Percentiles rank a stretch among this genome's conserved stretches.
These are phyloP conservation scores for Lachancea meyersii DNA, from an alignment of 805 yeast genomes.

Conservation along the genomic window DNA sequence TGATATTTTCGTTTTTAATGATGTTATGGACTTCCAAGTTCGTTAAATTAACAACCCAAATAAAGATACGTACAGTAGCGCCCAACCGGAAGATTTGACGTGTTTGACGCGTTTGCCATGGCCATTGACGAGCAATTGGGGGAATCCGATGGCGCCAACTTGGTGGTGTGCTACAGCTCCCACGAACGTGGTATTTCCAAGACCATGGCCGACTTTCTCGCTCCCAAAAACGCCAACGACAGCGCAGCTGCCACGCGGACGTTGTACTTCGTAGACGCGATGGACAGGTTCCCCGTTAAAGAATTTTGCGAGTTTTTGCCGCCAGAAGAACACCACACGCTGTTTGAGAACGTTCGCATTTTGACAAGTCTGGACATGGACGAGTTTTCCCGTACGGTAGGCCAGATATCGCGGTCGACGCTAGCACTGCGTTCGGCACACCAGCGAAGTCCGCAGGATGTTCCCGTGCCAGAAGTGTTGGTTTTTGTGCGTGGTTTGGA, in stretches of 20 bases:
- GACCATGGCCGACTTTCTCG: conserved; percentile 4
- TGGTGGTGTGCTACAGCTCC: conserved; percentile 5
- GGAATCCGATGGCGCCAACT: neutral
- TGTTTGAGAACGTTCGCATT: conserved; percentile 28
- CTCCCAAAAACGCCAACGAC: neutral
- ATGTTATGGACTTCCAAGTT: no score
- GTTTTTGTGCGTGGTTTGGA: conserved; percentile 25
- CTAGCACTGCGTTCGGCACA: conserved; percentile 2
- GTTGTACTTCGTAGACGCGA: conserved; percentile 29
- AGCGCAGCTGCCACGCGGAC: neutral
- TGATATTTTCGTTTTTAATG: no score
- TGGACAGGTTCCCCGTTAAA: conserved; percentile 27
- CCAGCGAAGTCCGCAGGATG: neutral
- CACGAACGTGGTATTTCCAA: conserved; percentile 1
- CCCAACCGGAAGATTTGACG: neutral
- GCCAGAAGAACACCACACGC: conserved; percentile 11
- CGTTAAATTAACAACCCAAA: no score
- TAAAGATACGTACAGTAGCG: no score
- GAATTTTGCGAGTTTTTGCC: conserved; percentile 21
- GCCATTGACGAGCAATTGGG: neutral
- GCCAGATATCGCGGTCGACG: conserved; percentile 13
- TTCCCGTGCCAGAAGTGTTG: conserved; percentile 6
- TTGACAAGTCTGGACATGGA: conserved; percentile 24
- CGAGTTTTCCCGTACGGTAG: conserved; percentile 17
- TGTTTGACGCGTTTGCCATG: neutral